phyloP scores from a whole-genome alignment of 768 basidiomycete species.

The Paxillus ammoniavirescens region DNA sequence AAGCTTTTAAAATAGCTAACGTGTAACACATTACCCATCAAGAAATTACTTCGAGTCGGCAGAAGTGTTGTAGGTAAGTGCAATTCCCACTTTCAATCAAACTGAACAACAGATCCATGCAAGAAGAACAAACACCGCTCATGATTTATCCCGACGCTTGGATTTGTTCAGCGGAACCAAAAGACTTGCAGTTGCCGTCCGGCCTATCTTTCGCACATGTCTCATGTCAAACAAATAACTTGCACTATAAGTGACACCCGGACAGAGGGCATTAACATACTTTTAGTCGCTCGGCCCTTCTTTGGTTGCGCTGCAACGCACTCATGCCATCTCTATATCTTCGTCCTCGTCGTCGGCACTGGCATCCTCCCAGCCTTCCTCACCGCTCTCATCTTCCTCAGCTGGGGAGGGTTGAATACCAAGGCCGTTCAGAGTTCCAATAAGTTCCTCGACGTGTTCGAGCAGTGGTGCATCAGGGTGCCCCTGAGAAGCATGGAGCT shows the following conservation, averaged over 20 bases:
- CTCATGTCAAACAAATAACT: neutral
- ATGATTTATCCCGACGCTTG: neutral
- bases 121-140: neutral
- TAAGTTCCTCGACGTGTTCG: slow-evolving; percentile 73
- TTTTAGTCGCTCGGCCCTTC: slow-evolving; percentile 2
- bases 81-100: neutral
- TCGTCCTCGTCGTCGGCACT: slow-evolving; percentile 54
- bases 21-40: neutral
- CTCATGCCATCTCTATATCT: slow-evolving; percentile 57
- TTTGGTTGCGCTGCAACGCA: neutral
- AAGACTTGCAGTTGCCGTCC: neutral
- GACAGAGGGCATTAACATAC: slow-evolving; percentile 1
- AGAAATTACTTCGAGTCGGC: neutral
- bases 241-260: neutral
- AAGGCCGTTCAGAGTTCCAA: slow-evolving; percentile 60
- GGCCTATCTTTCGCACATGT: neutral
- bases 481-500: slow-evolving; percentile 72
- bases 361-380: slow-evolving; percentile 59
- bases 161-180: neutral
- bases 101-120: neutral
- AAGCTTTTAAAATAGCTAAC: neutral
- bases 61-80: no score
- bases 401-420: slow-evolving; percentile 64
- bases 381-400: slow-evolving; percentile 45
- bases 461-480: slow-evolving; percentile 76